Base-by-base conservation (phyloP, 1,284 basidiomycete species). In the Malassezia pachydermatis region DNA sequence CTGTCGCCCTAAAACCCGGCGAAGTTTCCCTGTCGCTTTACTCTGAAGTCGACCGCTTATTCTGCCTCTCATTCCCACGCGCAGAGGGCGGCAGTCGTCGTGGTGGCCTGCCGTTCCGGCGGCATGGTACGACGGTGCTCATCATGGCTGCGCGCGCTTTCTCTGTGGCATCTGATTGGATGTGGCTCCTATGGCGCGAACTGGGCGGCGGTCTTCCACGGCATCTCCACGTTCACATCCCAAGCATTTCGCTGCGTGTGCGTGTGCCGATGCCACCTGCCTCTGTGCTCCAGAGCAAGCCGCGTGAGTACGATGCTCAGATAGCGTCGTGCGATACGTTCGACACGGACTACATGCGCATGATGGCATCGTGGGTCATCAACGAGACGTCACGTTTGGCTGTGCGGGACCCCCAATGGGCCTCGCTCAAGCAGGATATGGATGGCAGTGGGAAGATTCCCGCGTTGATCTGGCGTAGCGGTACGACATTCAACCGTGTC, bases 31-130 rank as follows among this genome's bases (percentile, higher is more conserved):
- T 88, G 20, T 86, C 83, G 2, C 65, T 88, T 14, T 89, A 84
- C 66, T 88, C 85, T 10, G 83, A 84, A 53, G 78, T 82, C 33
- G 86, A 89, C 62, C 72, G 84, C 44, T 81, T 84, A 1, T 87
- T 88, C 64, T 85, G 81, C 60, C 67, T 89, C 24, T 78, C 79
- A 2, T 86, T 55, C 20, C 48, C 48, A 5, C 48, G 48, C 10
- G 14, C 41, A 19, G 23, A 37, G 16, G n/a, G 14, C 17, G 35
- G n/a, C 20, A 22, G 41, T 3, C 13, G 23, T 30, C 77, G 5
- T 70, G 73, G 45, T 66, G 77, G 20, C 5, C 30, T 45, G 13
- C 44, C 44, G 53, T 58, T 67, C 23, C 63, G 62, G 38, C 53
- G 58, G 24, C 60, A 53, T 19, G 84, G 84, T n/a, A 82, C 80